Evolutionary conservation across 805 yeast species (phyloP), one percentile per base, ranked within the genome.

Genomic region (Wickerhamomyces chaumierensis): DNA sequence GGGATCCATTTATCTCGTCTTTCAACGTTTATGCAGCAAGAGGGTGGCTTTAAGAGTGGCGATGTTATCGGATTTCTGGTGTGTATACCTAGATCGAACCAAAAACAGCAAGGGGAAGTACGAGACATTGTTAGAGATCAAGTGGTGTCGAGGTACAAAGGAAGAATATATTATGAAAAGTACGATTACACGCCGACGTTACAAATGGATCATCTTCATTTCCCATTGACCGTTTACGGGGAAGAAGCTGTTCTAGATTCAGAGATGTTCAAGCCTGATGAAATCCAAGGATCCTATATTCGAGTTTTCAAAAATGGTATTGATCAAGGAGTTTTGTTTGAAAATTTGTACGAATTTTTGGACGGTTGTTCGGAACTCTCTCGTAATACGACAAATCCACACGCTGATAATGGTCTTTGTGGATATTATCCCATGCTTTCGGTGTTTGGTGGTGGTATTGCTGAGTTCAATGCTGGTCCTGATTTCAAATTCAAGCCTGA

Each of bases 391-490:
- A 62, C 61, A 39, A 61, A 62, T 43, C 60, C 58, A 59, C 45
- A 62, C 51, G 73, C 49, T 13, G 94, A 92, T 55, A 96, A 92
- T 54, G 95, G 95, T 1, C 63, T 75, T 33, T 60, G 86, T 39
- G 98, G 97, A 0, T 92, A 92, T 55, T 92, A 78, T 59, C 97
- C 98, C 2, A 84, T 87, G 63, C 68, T 85, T 27, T 82, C 95
- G 39, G 82, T 81, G 19, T 92, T 75, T 54, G 75, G 75, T 46
- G 81, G 81, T 3, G 97, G 97, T 0, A 62, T 71, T 9, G 94
- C 84, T 5, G 64, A 71, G 42, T 56, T 90, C 40, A 77, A 82
- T 45, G 67, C 85, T 3, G 82, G 87, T 0, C 81, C 85, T 0
- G 65, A 75, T 12, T 71, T 87, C 48, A 64, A 66, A 43, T 65